Conservation (phyloP, 2,329 filamentous ascomycete species). For the Colletotrichum nymphaeae region DNA sequence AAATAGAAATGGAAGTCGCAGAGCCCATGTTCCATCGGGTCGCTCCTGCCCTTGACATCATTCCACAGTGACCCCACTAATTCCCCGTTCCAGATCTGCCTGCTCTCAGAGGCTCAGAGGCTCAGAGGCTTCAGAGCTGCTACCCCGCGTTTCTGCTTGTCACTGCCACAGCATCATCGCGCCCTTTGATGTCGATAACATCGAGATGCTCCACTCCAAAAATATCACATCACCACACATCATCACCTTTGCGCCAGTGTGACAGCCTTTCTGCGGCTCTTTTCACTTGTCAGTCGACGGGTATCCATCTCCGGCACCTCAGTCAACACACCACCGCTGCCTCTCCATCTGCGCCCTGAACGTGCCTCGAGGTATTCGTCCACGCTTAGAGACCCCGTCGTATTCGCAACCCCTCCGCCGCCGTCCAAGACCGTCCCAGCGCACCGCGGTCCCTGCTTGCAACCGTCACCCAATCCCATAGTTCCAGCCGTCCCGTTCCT, state of each 20-base stretch:
- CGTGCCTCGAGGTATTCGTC: background rate
- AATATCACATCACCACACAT: background rate
- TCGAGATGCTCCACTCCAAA: slow-evolving; percentile 23
- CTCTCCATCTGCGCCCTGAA: slow-evolving; percentile 11
- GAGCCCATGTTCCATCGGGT: background rate
- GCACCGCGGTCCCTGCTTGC: slow-evolving; percentile 1
- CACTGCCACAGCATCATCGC: slow-evolving; percentile 22
- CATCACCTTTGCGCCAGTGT: slow-evolving; percentile 1
- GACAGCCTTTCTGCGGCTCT: background rate
- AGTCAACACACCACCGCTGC: background rate
- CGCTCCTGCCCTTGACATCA: slow-evolving; percentile 27
- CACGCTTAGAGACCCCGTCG: slow-evolving; percentile 14
- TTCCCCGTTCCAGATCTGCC: slow-evolving; percentile 12
- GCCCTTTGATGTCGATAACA: background rate
- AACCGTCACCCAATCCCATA: background rate
- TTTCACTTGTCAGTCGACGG: background rate
- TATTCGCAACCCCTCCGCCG: slow-evolving; percentile 5
- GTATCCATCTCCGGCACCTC: background rate
- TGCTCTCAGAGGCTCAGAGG: background rate
- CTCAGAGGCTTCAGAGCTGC: background rate
- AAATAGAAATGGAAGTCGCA: background rate
- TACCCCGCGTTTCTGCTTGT: background rate
- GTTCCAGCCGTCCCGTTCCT: slow-evolving; percentile 8
- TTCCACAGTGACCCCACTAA: slow-evolving; percentile 18
- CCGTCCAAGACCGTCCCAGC: slow-evolving; percentile 17